Evolutionary conservation across 1,139 yeast genomes (phyloP), one percentile per base, ranked within the genome.

Genomic region (Chernovozyma aurita): DNA sequence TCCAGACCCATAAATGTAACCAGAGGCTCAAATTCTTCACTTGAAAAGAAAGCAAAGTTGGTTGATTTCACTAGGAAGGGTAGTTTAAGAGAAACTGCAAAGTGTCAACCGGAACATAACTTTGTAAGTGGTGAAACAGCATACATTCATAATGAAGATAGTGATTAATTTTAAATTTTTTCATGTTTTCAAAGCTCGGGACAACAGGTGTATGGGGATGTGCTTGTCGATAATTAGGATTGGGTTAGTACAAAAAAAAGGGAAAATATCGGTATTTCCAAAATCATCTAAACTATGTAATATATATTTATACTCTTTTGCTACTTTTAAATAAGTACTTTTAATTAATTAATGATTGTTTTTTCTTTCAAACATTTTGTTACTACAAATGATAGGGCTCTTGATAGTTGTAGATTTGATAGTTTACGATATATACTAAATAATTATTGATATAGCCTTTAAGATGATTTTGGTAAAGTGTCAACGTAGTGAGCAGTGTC

Each of bases 401-500:
- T n/a, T n/a, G n/a, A n/a, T n/a, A n/a, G n/a, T n/a, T n/a, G n/a
- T n/a, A n/a, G n/a, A n/a, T n/a, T n/a, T n/a, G n/a, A n/a, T n/a
- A n/a, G n/a, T n/a, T n/a, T n/a, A n/a, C n/a, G n/a, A n/a, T n/a
- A n/a, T n/a, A n/a, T n/a, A n/a, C n/a, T n/a, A n/a, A n/a, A n/a
- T n/a, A n/a, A n/a, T n/a, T n/a, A n/a, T n/a, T n/a, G n/a, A n/a
- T n/a, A n/a, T n/a, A n/a, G n/a, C n/a, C n/a, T n/a, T n/a, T n/a
- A n/a, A 20, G 22, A 26, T 6, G 8, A 16, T 18, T 42, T 47
- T 20, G 69, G 67, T 33, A 66, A 59, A 16, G 68, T 61, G 38
- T 68, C 72, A 9, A 80, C 85, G 52, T 71, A 86, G 39, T 72
- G 70, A 32, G 92, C 90, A 18, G 95, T 86, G 39, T 83, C 94